Evolutionary conservation across 2,329 filamentous ascomycete species (phyloP), one percentile per base, ranked within the genome.

Genomic region (Ophiosphaerella korrae): DNA sequence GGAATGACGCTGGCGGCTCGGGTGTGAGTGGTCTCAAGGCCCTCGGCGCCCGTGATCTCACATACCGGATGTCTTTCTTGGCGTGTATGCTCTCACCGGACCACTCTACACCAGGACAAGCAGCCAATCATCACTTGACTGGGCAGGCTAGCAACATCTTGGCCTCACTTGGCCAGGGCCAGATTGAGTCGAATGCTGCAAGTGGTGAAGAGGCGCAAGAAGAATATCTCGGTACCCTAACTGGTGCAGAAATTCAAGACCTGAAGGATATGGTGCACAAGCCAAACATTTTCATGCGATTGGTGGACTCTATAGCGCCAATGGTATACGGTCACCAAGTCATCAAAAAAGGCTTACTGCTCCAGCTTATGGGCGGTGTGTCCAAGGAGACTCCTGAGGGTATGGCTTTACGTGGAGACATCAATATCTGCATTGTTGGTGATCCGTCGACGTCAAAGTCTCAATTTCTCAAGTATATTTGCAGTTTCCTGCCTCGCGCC

Each of bases 391-490:
- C 94, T 0, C 84, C 91, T 0, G 94, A 99, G 76, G 93, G 91
- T 55, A 96, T 99, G 91, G 86, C 92, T 57, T 82, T 99, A 37
- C 87, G 94, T 82, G 94, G 94, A 62, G 94, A 99, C 70, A 92
- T 99, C 80, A 99, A 99, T 77, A 96, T 99, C 56, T 99, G 94
- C 75, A 90, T 99, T 62, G 94, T 99, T 51, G 94, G 94, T 53
- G 94, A 99, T 70, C 94, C 94, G 1, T 96, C 90, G 9, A 99
- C 94, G 1, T 96, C 91, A 60, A 99, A 99, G 74, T 97, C 92
- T 29, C 94, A 99, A 66, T 99, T 99, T 74, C 79, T 99, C 64
- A 97, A 97, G 78, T 99, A 99, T 69, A 89, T 99, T 58, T 96
- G 92, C 80, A 94, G 90, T 23, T 92, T 99, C 71, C 86, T 96